These are phyloP conservation scores for Myxozyma neotropica DNA, from an alignment of 805 yeast species.

Conservation along the genomic window DNA sequence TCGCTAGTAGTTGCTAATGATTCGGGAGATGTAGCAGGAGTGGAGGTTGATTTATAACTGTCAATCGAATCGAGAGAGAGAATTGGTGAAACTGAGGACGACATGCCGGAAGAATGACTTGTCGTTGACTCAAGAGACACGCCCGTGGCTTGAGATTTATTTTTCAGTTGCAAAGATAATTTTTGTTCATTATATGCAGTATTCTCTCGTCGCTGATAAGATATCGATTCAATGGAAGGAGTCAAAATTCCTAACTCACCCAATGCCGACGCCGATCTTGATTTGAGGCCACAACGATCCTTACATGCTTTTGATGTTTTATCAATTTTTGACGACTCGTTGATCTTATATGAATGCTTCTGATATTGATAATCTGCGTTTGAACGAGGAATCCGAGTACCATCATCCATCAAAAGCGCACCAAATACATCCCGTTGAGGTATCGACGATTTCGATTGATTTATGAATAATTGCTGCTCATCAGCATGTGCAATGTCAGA, in stretches of 20 bases:
- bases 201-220: too few species aligned
- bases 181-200: too few species aligned
- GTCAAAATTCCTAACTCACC: too few species aligned
- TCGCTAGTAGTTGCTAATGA: neutral
- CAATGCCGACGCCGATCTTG: too few species aligned
- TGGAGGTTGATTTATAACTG: neutral
- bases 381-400: constrained; percentile 4
- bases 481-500: neutral
- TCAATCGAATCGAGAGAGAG: neutral
- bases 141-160: neutral
- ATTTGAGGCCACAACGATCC: too few species aligned
- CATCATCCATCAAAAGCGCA: neutral
- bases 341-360: neutral
- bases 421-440: constrained; percentile 1
- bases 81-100: neutral
- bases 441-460: neutral
- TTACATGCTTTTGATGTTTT: neutral
- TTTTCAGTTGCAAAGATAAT: too few species aligned
- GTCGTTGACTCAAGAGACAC: neutral
- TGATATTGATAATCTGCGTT: constrained; percentile 8
- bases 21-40: neutral
- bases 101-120: too few species aligned
- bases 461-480: neutral
- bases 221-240: too few species aligned
- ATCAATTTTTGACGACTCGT: neutral